A percentile compares a stretch with the other conserved stretches of the same genome.
These are phyloP conservation scores for Lepidium didymum DNA, from an alignment of 345 rosid species.

Conservation along the genomic window DNA sequence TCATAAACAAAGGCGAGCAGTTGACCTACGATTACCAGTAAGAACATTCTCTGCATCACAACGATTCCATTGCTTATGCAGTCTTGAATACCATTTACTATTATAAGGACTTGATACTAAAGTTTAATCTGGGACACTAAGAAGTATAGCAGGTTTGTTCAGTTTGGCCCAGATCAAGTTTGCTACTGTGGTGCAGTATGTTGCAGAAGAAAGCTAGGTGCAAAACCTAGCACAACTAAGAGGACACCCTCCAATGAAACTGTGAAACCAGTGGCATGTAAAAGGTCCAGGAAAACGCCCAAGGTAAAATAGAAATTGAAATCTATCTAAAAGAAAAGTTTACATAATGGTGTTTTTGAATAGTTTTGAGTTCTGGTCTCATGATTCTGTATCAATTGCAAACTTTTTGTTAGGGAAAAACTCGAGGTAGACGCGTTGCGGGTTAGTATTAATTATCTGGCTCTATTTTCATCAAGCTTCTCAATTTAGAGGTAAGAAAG, in stretches of 20 bases:
- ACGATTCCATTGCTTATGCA: not conserved
- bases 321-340: constrained; percentile 38
- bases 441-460: constrained; percentile 33
- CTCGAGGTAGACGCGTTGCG: constrained; percentile 35
- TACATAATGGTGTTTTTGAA: constrained; percentile 4
- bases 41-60: constrained; percentile 23
- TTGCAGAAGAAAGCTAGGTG: constrained; percentile 83
- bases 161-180: constrained; percentile 97
- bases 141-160: constrained; percentile 83
- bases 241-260: constrained; percentile 49
- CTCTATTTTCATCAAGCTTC: constrained; percentile 15
- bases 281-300: constrained; percentile 53
- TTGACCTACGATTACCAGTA: constrained; percentile 96
- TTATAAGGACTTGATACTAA: not conserved
- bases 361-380: not conserved
- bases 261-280: constrained; percentile 51
- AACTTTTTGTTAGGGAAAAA: constrained; percentile 37
- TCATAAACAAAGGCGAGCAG: constrained; percentile 79
- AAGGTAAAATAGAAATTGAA: constrained; percentile 39
- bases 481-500: not conserved
- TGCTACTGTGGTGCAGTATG: constrained; percentile 76
- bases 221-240: constrained; percentile 60
- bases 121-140: constrained; percentile 31
- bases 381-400: not conserved
- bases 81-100: not conserved